Base-by-base conservation (phyloP, 2,329 filamentous ascomycete species). In the Neophaeococcomyces aloes region DNA sequence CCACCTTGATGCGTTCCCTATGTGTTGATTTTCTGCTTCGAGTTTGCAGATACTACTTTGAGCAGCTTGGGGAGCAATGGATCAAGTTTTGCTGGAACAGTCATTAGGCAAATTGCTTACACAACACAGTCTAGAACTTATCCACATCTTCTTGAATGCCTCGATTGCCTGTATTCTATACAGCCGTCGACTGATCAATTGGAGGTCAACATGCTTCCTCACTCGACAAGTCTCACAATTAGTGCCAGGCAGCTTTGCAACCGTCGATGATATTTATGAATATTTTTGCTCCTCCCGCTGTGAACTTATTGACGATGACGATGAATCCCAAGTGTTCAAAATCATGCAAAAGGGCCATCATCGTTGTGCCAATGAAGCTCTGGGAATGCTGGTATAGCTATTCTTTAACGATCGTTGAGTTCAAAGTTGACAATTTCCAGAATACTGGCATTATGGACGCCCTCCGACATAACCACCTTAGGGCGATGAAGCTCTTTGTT, bases 401-500 rank as follows among this genome's bases (percentile, higher is more conserved):
- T 15, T 34, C 30, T 29, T 10, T 6, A 8, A 14, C 17, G 15
- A 6, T 8, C 23, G 18, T 15, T 29, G 17, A n/a, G 10, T 11
- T 27, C 17, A 31, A 8, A 21, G 42, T 53, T 64, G 38, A 66
- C 53, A 34, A n/a, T 21, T 6, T 23, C n/a, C 42, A 74, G 70
- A 70, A 74, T 54, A 56, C 61, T 18, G 69, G 66, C 6, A 66
- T 67, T 2, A 72, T 72, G 49, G 61, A 67, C 14, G 68, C 68
- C 4, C 50, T 74, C 3, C 55, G 61, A 37, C 59, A 58, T 17
- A 64, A 64, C 21, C 57, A 62, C 18, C 60, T 74, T 3, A 60
- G 63, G 21, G 63, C 64, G 2, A 46, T 74, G n/a, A 66, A 72
- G 46, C 50, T 74, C 25, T 67, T 64, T 29, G 61, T 74, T 15